Evolutionary conservation across 208 protist species (phyloP), one percentile per base, ranked within the genome.

Genomic region (Crithidia fasciculata): DNA sequence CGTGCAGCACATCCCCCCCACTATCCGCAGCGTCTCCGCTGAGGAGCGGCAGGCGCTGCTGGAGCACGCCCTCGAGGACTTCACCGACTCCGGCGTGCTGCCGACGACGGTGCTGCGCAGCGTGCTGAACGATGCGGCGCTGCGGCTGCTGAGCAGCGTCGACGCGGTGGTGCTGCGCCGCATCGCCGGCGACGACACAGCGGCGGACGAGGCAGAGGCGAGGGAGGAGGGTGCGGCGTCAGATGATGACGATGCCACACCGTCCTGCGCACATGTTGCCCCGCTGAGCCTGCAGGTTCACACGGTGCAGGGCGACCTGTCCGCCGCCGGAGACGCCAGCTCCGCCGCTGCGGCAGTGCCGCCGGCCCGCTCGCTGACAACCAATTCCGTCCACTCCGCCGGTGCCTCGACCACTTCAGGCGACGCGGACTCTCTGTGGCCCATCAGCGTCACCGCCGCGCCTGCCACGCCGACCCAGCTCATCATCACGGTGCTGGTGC

Each of bases 131-230:
- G 74, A 80, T 41, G 74, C 74, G 1, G 74, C 74, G 28, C 55
- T 80, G 74, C 74, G 74, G 45, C n/a, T 80, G 53, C 52, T 80
- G 37, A 60, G 61, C 37, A 80, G 74, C 47, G 74, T 80, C 4
- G 74, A 80, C 62, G 40, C 69, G 41, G 53, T 9, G 8, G 74
- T 80, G 36, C 39, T 80, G 68, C 52, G 39, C 16, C 74, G 62
- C 18, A 67, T 80, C 16, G 74, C 68, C 40, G 67, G 60, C 1
- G 74, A 69, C 39, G 36, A 56, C 19, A 28, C 28, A 28, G 50
- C 7, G 41, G 44, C 7, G 4, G 44, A 15, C 7, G 44, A 41
- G 5, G 39, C 19, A 5, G 40, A 49, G 16, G 16, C 18, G 6
- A 7, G 39, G 4, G 19, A 28, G 16, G 60, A 36, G 45, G 9